Evolutionary conservation across 352 stramenopile genomes (phyloP), one percentile per base, ranked within the genome.

Genomic region (Phytophthora melonis): DNA sequence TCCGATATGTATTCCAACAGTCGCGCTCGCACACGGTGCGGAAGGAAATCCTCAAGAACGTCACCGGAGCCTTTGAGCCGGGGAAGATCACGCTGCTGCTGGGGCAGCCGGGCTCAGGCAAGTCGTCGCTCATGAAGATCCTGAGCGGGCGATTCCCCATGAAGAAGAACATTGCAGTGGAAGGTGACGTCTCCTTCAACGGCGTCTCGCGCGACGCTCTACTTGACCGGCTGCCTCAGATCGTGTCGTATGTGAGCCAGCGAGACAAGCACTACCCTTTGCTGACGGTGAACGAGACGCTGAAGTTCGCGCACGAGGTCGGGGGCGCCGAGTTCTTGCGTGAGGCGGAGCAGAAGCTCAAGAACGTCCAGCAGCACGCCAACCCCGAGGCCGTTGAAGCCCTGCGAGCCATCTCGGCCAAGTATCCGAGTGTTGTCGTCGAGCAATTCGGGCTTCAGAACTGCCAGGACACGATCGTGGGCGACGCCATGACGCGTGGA

Each of bases 281-380:
- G 18, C 68, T 89, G 11, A 87, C 82, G 5, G 82, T 87, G 7
- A 74, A 78, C 32, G 82, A 89, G 68, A 90, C 82, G 30, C 59
- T 89, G 7, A 47, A 81, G 39, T 90, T 89, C 52, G 79, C 82
- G 0, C 63, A 86, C 62, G 45, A 30, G 70, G 45, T 78, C 63
- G 27, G 72, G 71, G 41, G 68, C 54, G 18, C 50, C n/a, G 30
- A 71, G 55, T 41, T 70, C 64, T 9, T 75, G 70, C 39, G 58
- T 2, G 27, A 56, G 16, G 57, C 36, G 2, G 53, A 63, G 19
- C 36, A 39, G 1, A 63, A 54, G 57, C 34, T 62, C 34, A 36
- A 62, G 23, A 63, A 43, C 16, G n/a, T 25, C 10, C 16, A 1
- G 2, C 39, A 34, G 5, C 58, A 64, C 18, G 19, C n/a, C 13